A percentile compares a stretch with the other conserved stretches of the same genome.
These are phyloP conservation scores for Colletotrichum sp. DNA, from an alignment of 2,329 filamentous ascomycete genomes.

Conservation along the genomic window DNA sequence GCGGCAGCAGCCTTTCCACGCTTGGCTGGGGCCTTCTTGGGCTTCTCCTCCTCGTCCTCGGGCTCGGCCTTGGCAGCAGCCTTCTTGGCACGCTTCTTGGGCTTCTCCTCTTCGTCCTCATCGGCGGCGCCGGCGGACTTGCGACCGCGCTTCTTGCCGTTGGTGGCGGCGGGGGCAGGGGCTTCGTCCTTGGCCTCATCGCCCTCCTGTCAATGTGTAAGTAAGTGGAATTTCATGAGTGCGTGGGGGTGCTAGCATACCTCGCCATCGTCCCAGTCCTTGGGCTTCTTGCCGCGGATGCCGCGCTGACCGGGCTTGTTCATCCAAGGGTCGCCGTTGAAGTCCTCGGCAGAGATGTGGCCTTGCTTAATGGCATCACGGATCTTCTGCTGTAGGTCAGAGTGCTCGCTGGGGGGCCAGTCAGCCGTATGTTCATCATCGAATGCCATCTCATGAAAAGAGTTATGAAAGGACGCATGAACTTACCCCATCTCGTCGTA, in stretches of 20 bases:
- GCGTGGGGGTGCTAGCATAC: not conserved
- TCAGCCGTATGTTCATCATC: not conserved
- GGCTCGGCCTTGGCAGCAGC: slow-evolving; percentile 8
- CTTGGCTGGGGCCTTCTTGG: slow-evolving; percentile 26
- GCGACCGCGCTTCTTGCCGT: slow-evolving; percentile 22
- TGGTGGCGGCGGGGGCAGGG: not conserved
- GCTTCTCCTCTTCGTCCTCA: slow-evolving; percentile 15
- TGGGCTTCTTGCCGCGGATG: slow-evolving; percentile 55
- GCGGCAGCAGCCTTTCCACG: not conserved
- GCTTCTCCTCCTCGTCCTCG: slow-evolving; percentile 25
- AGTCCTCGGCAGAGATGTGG: slow-evolving; percentile 85
- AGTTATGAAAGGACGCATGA: not conserved
- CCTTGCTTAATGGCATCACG: slow-evolving; percentile 74
- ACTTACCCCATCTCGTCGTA: slow-evolving; percentile 72
- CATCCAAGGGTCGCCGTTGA: slow-evolving; percentile 80
- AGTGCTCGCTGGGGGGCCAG: slow-evolving; percentile 42
- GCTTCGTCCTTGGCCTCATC: slow-evolving; percentile 12
- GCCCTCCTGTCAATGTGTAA: slow-evolving; percentile 30
- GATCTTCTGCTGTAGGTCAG: slow-evolving; percentile 76
- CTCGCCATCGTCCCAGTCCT: slow-evolving; percentile 26
- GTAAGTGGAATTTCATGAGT: not conserved
- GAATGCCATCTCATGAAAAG: not conserved
- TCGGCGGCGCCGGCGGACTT: slow-evolving; percentile 14
- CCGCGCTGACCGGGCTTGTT: slow-evolving; percentile 73
- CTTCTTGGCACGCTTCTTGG: slow-evolving; percentile 29